These are phyloP conservation scores for Quercus ilex DNA, from an alignment of 306 rosid genomes.

Conservation along the genomic window DNA sequence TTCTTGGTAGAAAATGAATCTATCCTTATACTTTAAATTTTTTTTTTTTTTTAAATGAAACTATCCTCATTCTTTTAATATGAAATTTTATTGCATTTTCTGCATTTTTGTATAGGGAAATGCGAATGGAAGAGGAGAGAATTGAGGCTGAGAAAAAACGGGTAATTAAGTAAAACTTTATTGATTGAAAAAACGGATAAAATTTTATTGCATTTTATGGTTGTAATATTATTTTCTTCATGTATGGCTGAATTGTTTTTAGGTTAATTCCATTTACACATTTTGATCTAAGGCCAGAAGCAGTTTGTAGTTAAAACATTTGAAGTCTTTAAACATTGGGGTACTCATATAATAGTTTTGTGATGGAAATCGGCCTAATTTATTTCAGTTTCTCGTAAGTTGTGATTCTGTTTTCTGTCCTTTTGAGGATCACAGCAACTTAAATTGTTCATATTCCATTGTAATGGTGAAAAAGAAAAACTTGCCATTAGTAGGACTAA, in stretches of 20 bases:
- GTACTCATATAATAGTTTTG: neutral
- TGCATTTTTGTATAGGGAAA: conserved; percentile 58
- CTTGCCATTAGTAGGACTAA: conserved; percentile 6
- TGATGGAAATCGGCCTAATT: neutral
- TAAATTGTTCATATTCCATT: too few species aligned
- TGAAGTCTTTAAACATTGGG: neutral
- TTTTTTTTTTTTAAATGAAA: neutral
- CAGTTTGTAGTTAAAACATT: neutral
- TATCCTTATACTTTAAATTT: neutral
- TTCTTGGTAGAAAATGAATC: neutral
- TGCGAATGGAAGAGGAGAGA: conserved; percentile 87
- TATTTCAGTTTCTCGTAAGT: too few species aligned
- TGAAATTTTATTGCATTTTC: conserved; percentile 9
- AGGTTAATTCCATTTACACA: neutral
- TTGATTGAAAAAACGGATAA: conserved; percentile 66
- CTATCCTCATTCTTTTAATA: neutral
- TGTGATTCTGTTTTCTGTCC: neutral
- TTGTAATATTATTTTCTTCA: neutral
- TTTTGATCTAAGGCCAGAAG: neutral
- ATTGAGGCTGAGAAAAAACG: conserved; percentile 90
- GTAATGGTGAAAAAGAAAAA: neutral
- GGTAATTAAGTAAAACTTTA: conserved; percentile 37
- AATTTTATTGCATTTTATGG: neutral
- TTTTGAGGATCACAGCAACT: too few species aligned
- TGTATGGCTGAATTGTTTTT: neutral